phyloP scores from a whole-genome alignment of 148 eudicot genomes.

The Rhododendron simsii region DNA sequence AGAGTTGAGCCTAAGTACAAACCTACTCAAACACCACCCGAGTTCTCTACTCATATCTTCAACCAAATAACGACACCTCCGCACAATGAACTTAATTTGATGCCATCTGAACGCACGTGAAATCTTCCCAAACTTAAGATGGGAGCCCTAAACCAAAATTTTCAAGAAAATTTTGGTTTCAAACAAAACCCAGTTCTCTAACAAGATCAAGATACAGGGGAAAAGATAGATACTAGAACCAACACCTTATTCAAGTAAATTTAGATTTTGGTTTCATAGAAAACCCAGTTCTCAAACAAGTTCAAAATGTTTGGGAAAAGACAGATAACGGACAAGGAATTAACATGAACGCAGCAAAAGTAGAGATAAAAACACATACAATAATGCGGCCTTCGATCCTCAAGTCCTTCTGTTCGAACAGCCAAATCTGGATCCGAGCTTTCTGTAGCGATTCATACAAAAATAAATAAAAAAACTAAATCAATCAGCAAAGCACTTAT shows the following conservation, averaged over 20 bases:
- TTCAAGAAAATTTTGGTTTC: not conserved
- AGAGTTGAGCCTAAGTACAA: not conserved
- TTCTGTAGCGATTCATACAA: constrained; percentile 36
- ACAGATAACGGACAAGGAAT: not conserved
- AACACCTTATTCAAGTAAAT: not conserved
- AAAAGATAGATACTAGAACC: not conserved
- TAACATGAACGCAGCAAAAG: not conserved
- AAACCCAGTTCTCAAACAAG: not conserved
- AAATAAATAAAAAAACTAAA: not conserved
- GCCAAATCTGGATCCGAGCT: constrained; percentile 94
- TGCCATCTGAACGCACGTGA: not conserved
- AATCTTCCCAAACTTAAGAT: not conserved
- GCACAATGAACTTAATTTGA: not conserved
- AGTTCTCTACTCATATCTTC: not conserved
- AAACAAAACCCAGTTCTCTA: not conserved
- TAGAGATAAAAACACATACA: constrained; percentile 31
- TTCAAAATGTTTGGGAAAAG: not conserved
- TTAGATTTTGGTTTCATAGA: not conserved
- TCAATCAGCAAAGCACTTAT: not conserved
- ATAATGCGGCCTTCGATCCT: constrained; percentile 95
- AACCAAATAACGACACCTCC: not conserved
- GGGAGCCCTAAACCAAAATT: not conserved
- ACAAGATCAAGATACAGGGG: not conserved
- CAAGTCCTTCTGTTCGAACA: constrained; percentile 91
- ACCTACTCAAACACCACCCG: not conserved